phyloP scores from a whole-genome alignment of 2,329 filamentous ascomycete species.

The Xylariaceae sp. region DNA sequence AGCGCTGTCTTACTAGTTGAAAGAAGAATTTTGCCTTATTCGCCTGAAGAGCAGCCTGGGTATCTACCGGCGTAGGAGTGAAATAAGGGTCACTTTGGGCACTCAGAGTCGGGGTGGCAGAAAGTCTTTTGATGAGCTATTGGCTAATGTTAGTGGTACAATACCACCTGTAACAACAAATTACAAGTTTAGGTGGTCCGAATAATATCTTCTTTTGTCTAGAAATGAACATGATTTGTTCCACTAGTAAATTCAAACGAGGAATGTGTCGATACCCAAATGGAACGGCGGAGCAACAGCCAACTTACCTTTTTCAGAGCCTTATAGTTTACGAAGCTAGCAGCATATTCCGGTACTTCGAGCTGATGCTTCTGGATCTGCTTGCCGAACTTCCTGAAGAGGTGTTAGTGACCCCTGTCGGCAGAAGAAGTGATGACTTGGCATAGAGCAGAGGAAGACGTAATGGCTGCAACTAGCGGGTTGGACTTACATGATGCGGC shows the following conservation, averaged over 20 bases:
- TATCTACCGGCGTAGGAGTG: constrained; percentile 59
- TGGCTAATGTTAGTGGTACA: constrained; percentile 38
- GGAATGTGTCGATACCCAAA: constrained; percentile 7
- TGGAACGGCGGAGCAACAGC: constrained; percentile 5
- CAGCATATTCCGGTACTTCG: constrained; percentile 98
- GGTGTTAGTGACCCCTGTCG: constrained; percentile 25
- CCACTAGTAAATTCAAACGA: constrained; percentile 8
- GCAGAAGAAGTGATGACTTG: constrained; percentile 1
- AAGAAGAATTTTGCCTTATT: constrained; percentile 99
- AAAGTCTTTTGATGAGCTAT: constrained; percentile 97
- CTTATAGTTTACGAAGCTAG: constrained; percentile 99
- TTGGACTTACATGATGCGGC: constrained; percentile 41
- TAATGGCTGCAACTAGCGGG: not conserved
- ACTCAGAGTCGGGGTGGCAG: constrained; percentile 81
- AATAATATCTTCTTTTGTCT: constrained; percentile 5
- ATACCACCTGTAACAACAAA: constrained; percentile 10
- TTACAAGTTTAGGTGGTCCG: constrained; percentile 10
- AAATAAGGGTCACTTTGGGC: constrained; percentile 69
- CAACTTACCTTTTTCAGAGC: constrained; percentile 88
- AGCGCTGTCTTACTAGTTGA: constrained; percentile 69
- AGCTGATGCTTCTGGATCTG: constrained; percentile 99
- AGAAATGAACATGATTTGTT: constrained; percentile 12
- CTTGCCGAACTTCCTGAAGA: constrained; percentile 95
- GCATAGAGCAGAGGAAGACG: not conserved
- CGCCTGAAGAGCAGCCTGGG: constrained; percentile 88